phyloP scores from a whole-genome alignment of 2,329 filamentous ascomycete genomes.

The Phyllachora maydis region DNA sequence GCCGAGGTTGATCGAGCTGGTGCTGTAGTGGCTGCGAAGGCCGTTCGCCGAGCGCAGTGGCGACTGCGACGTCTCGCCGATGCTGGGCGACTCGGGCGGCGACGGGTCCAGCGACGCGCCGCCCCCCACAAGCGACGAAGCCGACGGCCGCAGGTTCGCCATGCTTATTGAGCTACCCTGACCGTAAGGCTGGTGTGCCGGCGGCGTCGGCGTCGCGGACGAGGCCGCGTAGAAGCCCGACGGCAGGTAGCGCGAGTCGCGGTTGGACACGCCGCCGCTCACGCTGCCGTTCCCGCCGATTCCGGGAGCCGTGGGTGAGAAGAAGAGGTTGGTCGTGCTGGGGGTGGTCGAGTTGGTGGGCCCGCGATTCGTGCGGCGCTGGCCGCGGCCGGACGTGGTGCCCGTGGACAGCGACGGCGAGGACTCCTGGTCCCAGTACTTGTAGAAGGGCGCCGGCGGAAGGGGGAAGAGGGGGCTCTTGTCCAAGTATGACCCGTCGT shows the following conservation, averaged over 20 bases:
- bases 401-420: slow-evolving; percentile 27
- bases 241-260: slow-evolving; percentile 66
- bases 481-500: slow-evolving; percentile 44
- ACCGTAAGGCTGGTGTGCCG: too few species aligned
- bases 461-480: slow-evolving; percentile 45
- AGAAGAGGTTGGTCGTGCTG: slow-evolving; percentile 63
- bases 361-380: slow-evolving; percentile 28
- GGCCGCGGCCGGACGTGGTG: slow-evolving; percentile 23
- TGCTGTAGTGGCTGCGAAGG: slow-evolving; percentile 26
- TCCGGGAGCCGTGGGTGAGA: slow-evolving; percentile 70
- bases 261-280: slow-evolving; percentile 30
- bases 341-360: slow-evolving; percentile 32
- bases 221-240: slow-evolving; percentile 71
- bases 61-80: slow-evolving; percentile 21
- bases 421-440: slow-evolving; percentile 38
- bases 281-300: too few species aligned
- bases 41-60: too few species aligned
- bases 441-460: slow-evolving; percentile 39
- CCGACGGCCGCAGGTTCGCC: slow-evolving; percentile 38
- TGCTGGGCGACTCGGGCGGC: slow-evolving; percentile 44
- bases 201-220: slow-evolving; percentile 30
- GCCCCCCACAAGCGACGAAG: slow-evolving; percentile 30
- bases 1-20: slow-evolving; percentile 46
- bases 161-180: slow-evolving; percentile 35
- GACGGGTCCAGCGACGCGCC: slow-evolving; percentile 25